phyloP scores from a whole-genome alignment of 208 protist species.

The Leishmania turanica region DNA sequence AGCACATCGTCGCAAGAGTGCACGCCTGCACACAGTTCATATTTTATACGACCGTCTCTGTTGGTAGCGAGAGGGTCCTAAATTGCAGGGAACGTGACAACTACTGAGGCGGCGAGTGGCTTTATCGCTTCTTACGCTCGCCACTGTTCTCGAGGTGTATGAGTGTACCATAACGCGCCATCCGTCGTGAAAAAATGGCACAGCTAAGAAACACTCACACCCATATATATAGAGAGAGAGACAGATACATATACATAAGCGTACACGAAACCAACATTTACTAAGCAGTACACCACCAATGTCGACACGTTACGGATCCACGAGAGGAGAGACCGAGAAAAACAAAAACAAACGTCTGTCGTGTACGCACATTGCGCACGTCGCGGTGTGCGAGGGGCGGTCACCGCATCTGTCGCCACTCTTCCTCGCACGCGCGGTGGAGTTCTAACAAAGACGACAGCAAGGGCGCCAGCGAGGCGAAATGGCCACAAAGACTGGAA shows the following conservation, averaged over 20 bases:
- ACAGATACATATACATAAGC: background rate
- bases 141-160: background rate
- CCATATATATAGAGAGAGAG: background rate
- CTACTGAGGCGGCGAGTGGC: background rate
- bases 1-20: background rate
- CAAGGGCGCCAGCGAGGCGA: background rate
- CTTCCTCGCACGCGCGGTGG: background rate
- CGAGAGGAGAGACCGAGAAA: background rate
- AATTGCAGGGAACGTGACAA: background rate
- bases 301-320: background rate
- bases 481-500: background rate
- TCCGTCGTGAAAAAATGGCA: background rate
- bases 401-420: background rate
- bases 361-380: background rate
- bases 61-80: background rate
- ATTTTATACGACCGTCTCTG: background rate
- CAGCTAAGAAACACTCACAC: background rate
- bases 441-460: constrained; percentile 1
- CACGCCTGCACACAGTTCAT: background rate
- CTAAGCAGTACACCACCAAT: background rate
- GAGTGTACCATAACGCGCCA: background rate
- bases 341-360: background rate
- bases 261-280: background rate
- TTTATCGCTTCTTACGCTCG: background rate
- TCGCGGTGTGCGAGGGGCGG: background rate